Base-by-base conservation (phyloP, 148 eudicot genomes). In the Rhododendron mucronatum region DNA sequence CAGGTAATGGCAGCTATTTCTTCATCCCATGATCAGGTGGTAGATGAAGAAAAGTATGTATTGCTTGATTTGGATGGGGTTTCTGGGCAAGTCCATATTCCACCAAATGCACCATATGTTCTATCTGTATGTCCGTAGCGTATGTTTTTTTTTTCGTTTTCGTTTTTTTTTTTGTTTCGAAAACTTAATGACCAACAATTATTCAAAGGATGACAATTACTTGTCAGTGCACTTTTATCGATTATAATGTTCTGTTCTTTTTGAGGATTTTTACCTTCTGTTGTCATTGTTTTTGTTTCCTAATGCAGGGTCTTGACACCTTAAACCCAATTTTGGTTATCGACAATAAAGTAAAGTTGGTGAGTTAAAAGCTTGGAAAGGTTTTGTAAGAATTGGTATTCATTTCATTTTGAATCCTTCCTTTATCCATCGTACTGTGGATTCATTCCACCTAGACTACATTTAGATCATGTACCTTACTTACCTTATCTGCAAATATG, bases 231-330 rank as follows among this genome's bases (percentile, higher is more conserved):
- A 28, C 41, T 53, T 18, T 13, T 4, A 39, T 82, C 41, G 0
- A 20, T 69, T 67, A 26, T 48, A 12, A 7, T 33, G 69, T 76
- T 33, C 2, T 11, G 59, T 2, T 28, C 7, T 57, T 55, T 84
- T 16, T 65, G 30, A 3, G 44, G 8, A 13, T 2, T 30, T 30
- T 71, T 71, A 14, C 20, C 76, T 13, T 15, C 0, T 4, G 35
- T 30, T 55, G 2, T 21, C n/a, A 35, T 83, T 45, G 30, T 30
- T 30, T 30, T 79, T 79, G 33, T 28, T 21, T 71, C 28, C 83
- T 53, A 80, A 69, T 92, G 95, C 97, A 94, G 96, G 95, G 95
- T 81, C 86, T 96, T 84, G 98, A 94, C 93, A 96, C 98, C 51
- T 71, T 91, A 83, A 93, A 92, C 86, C 96, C 95, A 4, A 84